Evolutionary conservation across 768 basidiomycete genomes (phyloP).

Genomic region (Arthromyces matolae): DNA sequence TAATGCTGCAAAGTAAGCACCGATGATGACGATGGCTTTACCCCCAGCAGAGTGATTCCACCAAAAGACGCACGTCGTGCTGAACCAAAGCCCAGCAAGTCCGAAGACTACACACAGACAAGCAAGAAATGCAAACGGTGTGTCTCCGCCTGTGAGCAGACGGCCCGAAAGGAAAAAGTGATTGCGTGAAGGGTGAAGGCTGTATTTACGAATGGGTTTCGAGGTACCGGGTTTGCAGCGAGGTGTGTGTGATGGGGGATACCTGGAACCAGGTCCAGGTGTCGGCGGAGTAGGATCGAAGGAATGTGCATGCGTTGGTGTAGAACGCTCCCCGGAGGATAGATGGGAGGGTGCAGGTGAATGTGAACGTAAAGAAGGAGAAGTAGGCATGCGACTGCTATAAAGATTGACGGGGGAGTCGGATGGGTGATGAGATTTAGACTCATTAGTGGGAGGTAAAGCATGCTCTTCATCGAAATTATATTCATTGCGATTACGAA

Average conservation of each 20-base stretch:
- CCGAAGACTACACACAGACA: conserved; percentile 58
- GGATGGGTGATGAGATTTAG: conserved; percentile 11
- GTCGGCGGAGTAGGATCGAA: conserved; percentile 18
- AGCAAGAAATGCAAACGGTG: conserved; percentile 74
- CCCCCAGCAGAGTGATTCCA: conserved; percentile 60
- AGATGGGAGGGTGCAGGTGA: conserved; percentile 20
- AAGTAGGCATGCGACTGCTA: conserved; percentile 1
- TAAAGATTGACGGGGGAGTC: conserved; percentile 27
- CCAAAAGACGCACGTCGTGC: conserved; percentile 85
- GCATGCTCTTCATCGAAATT: conserved; percentile 13
- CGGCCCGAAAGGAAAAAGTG: conserved; percentile 70
- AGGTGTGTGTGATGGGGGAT: conserved; percentile 36
- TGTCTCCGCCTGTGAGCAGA: conserved; percentile 82
- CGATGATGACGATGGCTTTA: conserved; percentile 44
- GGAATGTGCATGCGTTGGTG: conserved; percentile 14
- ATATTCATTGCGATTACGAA: conserved; percentile 21
- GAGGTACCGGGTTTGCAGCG: conserved; percentile 34
- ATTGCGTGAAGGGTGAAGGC: conserved; percentile 70
- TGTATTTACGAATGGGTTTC: conserved; percentile 50
- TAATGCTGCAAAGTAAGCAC: conserved; percentile 51
- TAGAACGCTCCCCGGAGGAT: conserved; percentile 10
- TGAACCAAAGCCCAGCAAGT: conserved; percentile 81
- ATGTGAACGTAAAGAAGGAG: conserved; percentile 29
- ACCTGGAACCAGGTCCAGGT: conserved; percentile 9
- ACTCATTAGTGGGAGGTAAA: conserved; percentile 3